Conservation (phyloP, 495 filamentous ascomycete species). For the Trichoderma virens region DNA sequence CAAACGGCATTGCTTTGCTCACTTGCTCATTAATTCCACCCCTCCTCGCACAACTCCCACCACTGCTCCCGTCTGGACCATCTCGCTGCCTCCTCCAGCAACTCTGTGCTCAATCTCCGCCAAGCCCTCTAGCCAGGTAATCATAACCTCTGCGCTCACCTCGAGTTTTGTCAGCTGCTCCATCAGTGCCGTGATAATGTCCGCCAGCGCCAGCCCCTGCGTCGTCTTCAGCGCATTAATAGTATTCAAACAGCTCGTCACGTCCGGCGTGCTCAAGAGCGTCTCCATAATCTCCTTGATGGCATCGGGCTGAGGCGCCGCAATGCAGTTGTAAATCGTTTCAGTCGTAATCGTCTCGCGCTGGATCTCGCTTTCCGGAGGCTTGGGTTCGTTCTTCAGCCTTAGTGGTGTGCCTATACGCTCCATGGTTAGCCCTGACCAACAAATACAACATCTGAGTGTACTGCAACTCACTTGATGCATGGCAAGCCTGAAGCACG, state of each 20-base stretch:
- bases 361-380: constrained; percentile 48
- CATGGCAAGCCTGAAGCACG: constrained; percentile 93
- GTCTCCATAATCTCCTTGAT: constrained; percentile 78
- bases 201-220: constrained; percentile 87
- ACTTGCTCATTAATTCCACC: constrained; percentile 55
- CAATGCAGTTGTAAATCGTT: constrained; percentile 96
- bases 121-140: constrained; percentile 84
- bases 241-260: constrained; percentile 77
- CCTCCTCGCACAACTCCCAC: constrained; percentile 86
- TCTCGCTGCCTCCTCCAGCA: constrained; percentile 82
- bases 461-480: constrained; percentile 56
- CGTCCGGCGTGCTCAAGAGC: constrained; percentile 72
- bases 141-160: constrained; percentile 78
- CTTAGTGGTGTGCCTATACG: constrained; percentile 61
- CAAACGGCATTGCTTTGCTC: background rate
- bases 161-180: constrained; percentile 78
- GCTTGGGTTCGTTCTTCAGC: constrained; percentile 52
- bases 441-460: constrained; percentile 17
- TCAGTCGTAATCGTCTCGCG: constrained; percentile 80
- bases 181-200: constrained; percentile 77
- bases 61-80: constrained; percentile 82
- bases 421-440: constrained; percentile 15
- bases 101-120: constrained; percentile 90
- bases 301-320: constrained; percentile 84
- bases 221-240: constrained; percentile 77